Percentiles rank a stretch among this genome's conserved stretches.
phyloP scores from a whole-genome alignment of 2,329 filamentous ascomycete species.

The Biscogniauxia mediterranea region DNA sequence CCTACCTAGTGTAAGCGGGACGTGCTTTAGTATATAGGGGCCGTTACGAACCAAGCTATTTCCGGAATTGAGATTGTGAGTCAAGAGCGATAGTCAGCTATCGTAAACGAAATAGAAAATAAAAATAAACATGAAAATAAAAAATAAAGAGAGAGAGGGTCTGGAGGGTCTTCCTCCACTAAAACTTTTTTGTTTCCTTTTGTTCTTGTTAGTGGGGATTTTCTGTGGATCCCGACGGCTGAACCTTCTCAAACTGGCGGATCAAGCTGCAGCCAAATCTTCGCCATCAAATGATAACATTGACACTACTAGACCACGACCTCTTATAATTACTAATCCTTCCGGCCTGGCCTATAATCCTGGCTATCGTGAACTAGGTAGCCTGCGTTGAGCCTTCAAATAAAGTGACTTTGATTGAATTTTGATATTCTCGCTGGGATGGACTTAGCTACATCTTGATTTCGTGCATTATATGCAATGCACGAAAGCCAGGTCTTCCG shows the following conservation, averaged over 20 bases:
- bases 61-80: neutral
- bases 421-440: too few species aligned
- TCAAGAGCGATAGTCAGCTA: neutral
- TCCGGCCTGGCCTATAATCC: too few species aligned
- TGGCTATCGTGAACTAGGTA: too few species aligned
- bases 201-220: neutral
- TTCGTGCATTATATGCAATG: too few species aligned
- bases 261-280: neutral
- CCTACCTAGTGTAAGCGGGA: neutral
- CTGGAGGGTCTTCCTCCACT: neutral
- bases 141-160: neutral
- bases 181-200: neutral
- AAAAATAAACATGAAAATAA: too few species aligned
- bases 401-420: too few species aligned
- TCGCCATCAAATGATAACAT: too few species aligned
- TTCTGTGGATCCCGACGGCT: neutral
- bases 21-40: neutral
- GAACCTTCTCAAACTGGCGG: neutral
- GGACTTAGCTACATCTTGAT: too few species aligned
- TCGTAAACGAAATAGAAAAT: neutral
- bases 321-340: too few species aligned
- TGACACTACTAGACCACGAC: too few species aligned
- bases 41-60: neutral
- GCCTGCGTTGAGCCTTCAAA: too few species aligned
- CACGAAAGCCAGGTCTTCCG: too few species aligned